Evolutionary conservation across 2,329 filamentous ascomycete genomes (phyloP).

Genomic region (Coleophoma eucalyptorum): DNA sequence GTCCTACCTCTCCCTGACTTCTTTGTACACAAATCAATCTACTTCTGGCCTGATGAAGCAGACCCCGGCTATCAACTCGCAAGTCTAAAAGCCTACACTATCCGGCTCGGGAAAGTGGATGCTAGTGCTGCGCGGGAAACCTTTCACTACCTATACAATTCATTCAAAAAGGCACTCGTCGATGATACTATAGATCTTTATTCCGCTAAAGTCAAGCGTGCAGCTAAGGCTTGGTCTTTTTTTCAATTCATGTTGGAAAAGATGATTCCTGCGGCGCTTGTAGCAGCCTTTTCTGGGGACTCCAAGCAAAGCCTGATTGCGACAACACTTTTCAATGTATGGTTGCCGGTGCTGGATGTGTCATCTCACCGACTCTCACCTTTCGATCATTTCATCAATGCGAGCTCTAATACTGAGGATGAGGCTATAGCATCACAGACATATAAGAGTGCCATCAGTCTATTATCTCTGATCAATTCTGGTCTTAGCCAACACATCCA

Average conservation of each 20-base stretch:
- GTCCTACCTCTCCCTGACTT: constrained; percentile 20
- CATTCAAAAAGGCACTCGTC: constrained; percentile 19
- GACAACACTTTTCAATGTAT: background rate
- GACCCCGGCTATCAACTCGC: constrained; percentile 24
- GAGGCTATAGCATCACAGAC: background rate
- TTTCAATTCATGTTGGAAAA: background rate
- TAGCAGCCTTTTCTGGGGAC: background rate
- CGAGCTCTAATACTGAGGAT: background rate
- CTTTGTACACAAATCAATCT: constrained; percentile 17
- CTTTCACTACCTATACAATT: constrained; percentile 24
- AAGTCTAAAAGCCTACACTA: constrained; percentile 21
- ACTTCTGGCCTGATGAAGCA: constrained; percentile 22
- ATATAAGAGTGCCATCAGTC: background rate
- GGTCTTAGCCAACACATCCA: background rate
- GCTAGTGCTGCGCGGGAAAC: constrained; percentile 9
- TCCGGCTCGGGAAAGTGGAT: constrained; percentile 17
- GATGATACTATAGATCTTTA: background rate
- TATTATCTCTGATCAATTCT: background rate
- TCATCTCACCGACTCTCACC: background rate
- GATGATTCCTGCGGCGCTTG: background rate
- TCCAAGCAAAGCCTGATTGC: background rate
- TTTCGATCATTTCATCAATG: background rate
- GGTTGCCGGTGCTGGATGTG: background rate
- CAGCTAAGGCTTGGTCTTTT: constrained; percentile 1
- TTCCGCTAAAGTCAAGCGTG: background rate